phyloP scores from a whole-genome alignment of 1,284 basidiomycete genomes.

The Apiotrichum porosum region DNA sequence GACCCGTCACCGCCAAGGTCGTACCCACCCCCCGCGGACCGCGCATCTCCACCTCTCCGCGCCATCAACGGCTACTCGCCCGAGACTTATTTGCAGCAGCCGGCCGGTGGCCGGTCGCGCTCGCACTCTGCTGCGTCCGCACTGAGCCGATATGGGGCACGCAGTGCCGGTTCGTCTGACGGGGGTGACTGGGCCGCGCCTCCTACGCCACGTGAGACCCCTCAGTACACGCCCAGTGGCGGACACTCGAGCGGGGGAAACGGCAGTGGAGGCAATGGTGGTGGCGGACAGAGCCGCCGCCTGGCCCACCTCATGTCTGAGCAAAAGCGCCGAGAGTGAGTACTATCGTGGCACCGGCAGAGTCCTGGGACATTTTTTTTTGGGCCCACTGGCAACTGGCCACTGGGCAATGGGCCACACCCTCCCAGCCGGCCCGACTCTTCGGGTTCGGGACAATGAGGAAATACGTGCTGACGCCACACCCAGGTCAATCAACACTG shows the following conservation, averaged over 20 bases:
- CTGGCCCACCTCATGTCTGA: conserved; percentile 45
- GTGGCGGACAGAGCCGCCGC: conserved; percentile 34
- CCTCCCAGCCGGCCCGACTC: too few species aligned
- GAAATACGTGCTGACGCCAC: conserved; percentile 1
- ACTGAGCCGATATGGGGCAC: conserved; percentile 5
- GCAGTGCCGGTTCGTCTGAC: conserved; percentile 4
- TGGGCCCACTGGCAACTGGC: too few species aligned
- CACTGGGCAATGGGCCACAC: too few species aligned
- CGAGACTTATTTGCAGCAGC: neutral
- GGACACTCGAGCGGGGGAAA: neutral
- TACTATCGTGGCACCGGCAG: conserved; percentile 1
- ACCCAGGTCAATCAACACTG: conserved; percentile 42
- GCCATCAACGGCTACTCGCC: conserved; percentile 6
- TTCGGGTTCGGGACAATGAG: too few species aligned
- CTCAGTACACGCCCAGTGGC: neutral
- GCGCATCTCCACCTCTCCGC: conserved; percentile 1
- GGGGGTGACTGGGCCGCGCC: conserved; percentile 12
- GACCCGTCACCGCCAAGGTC: conserved; percentile 5
- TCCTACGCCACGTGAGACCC: conserved; percentile 1
- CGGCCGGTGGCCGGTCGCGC: conserved; percentile 7
- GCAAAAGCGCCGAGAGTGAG: conserved; percentile 47
- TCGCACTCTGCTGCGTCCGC: conserved; percentile 14
- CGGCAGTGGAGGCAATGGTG: conserved; percentile 8
- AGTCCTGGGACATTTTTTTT: neutral
- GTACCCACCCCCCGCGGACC: neutral